Conservation (phyloP, 2,329 filamentous ascomycete species). For the Teratosphaeria destructans region DNA sequence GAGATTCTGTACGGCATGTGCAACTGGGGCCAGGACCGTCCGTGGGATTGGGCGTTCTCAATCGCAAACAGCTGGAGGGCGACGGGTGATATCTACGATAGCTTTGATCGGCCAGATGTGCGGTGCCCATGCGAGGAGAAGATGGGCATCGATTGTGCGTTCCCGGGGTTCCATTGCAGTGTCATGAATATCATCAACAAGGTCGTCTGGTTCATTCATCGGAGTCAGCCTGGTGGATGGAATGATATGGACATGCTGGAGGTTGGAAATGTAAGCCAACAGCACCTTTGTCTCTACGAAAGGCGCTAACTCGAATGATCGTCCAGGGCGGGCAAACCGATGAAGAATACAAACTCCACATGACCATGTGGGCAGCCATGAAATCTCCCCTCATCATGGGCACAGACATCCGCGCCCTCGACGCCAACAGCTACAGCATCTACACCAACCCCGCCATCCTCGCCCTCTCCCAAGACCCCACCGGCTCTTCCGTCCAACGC, state of each 20-base stretch:
- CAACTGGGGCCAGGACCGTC: conserved; percentile 44
- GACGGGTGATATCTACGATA: conserved; percentile 38
- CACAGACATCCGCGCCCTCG: conserved; percentile 33
- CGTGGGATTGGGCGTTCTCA: conserved; percentile 37
- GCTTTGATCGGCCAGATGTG: conserved; percentile 33
- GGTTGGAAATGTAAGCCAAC: conserved; percentile 30
- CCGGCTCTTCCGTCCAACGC: conserved; percentile 32
- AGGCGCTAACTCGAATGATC: background rate
- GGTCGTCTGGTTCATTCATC: conserved; percentile 31
- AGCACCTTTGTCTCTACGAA: background rate
- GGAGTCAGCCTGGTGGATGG: conserved; percentile 35
- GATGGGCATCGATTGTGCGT: conserved; percentile 32
- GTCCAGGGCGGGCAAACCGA: conserved; percentile 24
- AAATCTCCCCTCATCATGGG: conserved; percentile 40
- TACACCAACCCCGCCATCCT: conserved; percentile 40
- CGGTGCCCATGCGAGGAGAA: conserved; percentile 32
- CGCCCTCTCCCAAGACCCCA: conserved; percentile 40
- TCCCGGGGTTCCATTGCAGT: conserved; percentile 39
- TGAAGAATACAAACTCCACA: conserved; percentile 35
- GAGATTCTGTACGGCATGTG: conserved; percentile 39
- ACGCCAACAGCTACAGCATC: conserved; percentile 35
- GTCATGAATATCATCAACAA: conserved; percentile 43
- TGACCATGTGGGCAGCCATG: conserved; percentile 40
- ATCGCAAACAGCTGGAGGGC: conserved; percentile 40
- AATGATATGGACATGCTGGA: conserved; percentile 42